phyloP scores from a whole-genome alignment of 768 basidiomycete genomes.

The Xerocomellus chrysenteron region DNA sequence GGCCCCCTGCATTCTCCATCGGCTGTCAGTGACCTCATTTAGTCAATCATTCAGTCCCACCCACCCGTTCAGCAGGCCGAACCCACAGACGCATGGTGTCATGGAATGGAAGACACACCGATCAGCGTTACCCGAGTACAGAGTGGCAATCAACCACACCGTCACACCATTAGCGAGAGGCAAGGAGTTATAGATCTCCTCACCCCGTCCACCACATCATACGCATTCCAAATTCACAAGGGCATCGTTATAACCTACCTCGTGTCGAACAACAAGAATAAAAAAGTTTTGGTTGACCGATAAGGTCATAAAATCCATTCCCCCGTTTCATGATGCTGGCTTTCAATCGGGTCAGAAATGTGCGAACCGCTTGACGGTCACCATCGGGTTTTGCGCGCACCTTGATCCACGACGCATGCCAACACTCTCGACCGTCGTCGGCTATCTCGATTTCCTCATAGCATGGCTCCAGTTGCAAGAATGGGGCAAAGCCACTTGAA shows the following conservation, averaged over 20 bases:
- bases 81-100: not conserved
- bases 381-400: not conserved
- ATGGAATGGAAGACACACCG: conserved; percentile 1
- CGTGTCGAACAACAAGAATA: not conserved
- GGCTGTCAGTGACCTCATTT: not conserved
- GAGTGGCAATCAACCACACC: not conserved
- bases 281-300: not conserved
- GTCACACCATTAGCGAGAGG: not conserved
- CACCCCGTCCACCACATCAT: not conserved
- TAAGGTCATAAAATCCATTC: not conserved
- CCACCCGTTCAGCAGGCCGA: not conserved
- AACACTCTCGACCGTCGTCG: not conserved
- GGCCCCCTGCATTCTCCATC: conserved; percentile 5
- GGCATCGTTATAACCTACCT: not conserved
- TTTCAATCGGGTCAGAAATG: not conserved
- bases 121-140: not conserved
- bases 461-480: not conserved
- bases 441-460: not conserved
- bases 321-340: not conserved
- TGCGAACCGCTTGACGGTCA: not conserved
- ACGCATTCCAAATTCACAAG: not conserved
- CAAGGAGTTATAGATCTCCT: not conserved
- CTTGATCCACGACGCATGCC: not conserved
- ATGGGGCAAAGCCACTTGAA: not conserved
- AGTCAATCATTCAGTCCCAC: not conserved